phyloP scores from a whole-genome alignment of 208 protist species.

The Trypanosoma conorhini region DNA sequence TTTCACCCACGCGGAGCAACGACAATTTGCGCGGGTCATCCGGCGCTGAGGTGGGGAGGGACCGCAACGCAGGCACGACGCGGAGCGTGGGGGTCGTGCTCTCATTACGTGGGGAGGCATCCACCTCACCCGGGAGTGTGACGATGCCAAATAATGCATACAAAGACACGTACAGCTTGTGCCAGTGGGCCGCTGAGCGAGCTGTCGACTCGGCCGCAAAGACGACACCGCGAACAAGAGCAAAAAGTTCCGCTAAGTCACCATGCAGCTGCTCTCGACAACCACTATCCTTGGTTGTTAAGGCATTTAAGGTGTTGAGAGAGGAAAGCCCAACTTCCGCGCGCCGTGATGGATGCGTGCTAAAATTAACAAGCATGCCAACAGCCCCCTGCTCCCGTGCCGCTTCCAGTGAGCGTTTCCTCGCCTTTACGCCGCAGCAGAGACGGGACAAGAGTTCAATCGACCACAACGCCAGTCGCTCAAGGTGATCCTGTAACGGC shows the following conservation, averaged over 20 bases:
- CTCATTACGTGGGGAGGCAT: background rate
- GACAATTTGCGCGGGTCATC: background rate
- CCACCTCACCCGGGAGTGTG: slow-evolving; percentile 34
- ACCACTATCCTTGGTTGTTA: slow-evolving; percentile 17
- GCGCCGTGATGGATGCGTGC: slow-evolving; percentile 1
- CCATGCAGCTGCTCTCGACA: slow-evolving; percentile 25
- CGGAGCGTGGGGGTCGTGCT: background rate
- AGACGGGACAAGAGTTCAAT: slow-evolving; percentile 25
- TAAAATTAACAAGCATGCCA: slow-evolving; percentile 15
- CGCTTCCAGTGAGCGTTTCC: slow-evolving; percentile 13
- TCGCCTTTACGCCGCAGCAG: slow-evolving; percentile 8
- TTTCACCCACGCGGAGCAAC: background rate
- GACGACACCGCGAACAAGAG: slow-evolving; percentile 48
- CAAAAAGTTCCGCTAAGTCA: slow-evolving; percentile 37
- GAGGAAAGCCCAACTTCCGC: slow-evolving; percentile 20
- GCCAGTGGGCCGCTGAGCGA: slow-evolving; percentile 47
- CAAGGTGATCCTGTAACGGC: slow-evolving; percentile 6
- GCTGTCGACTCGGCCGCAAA: slow-evolving; percentile 26
- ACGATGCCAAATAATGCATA: slow-evolving; percentile 57
- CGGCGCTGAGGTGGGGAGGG: background rate
- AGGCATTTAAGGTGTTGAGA: slow-evolving; percentile 20
- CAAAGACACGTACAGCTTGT: slow-evolving; percentile 49
- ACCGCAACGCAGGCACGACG: background rate
- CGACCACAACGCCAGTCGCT: slow-evolving; percentile 21
- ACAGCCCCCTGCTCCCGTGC: slow-evolving; percentile 20